Conservation (phyloP, 768 basidiomycete genomes). For the Hortiboletus flavorubellus region DNA sequence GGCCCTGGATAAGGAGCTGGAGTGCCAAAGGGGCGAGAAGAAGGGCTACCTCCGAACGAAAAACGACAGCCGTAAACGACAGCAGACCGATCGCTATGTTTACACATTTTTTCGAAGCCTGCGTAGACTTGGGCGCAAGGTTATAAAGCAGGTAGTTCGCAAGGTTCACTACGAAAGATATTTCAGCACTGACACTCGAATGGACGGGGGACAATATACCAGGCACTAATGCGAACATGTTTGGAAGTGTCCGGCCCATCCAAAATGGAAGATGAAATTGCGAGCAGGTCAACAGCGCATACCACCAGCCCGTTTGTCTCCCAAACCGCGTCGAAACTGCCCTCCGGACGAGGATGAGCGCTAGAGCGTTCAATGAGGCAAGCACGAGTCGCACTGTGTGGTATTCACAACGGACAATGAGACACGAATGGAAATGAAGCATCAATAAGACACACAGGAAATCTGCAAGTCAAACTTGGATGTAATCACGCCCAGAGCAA, state of each 20-base stretch:
- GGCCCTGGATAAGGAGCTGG: conserved; percentile 45
- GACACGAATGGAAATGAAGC: not conserved
- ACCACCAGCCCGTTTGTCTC: conserved; percentile 50
- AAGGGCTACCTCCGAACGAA: conserved; percentile 76
- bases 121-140: conserved; percentile 36
- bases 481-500: conserved; percentile 39
- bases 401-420: not conserved
- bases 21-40: conserved; percentile 61
- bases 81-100: conserved; percentile 54
- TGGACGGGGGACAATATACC: conserved; percentile 45
- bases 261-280: conserved; percentile 95
- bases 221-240: conserved; percentile 84
- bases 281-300: conserved; percentile 64
- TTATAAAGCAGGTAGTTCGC: conserved; percentile 48
- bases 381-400: conserved; percentile 69
- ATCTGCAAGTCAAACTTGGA: conserved; percentile 72
- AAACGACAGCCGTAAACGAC: conserved; percentile 62
- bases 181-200: not conserved
- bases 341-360: conserved; percentile 61
- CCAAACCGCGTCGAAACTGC: conserved; percentile 67
- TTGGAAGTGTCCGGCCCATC: conserved; percentile 91
- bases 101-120: conserved; percentile 35
- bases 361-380: conserved; percentile 58
- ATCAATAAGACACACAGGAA: conserved; percentile 45
- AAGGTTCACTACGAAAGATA: conserved; percentile 45